Base-by-base conservation (phyloP, 83 land plant species). In the Picea abies region DNA sequence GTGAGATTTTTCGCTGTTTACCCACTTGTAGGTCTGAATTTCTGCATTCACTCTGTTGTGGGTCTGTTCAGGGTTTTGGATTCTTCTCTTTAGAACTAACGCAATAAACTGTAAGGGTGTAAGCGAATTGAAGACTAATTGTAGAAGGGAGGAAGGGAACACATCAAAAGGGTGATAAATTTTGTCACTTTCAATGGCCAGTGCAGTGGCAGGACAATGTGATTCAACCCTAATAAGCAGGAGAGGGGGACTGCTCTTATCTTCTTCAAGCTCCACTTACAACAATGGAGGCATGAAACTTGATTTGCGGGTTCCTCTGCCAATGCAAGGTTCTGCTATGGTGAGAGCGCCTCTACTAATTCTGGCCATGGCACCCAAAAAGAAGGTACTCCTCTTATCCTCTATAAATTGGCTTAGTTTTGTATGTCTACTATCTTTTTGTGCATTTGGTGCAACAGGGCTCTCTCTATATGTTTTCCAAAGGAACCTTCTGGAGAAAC, bases 291-390 rank as follows among this genome's bases (percentile, higher is more conserved):
- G 58, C 58, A 37, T 19, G 44, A 70, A 70, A 70, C 47, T 70
- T 52, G 58, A 52, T 10, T 10, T 52, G 20, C 56, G 35, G 79
- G 56, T 49, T 56, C 35, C 61, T 76, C 23, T 76, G 19, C 17
- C 61, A 52, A 29, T 56, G 79, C 79, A 76, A 76, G 61, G 56
- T 3, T 25, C 17, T 52, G 52, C 79, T 10, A 23, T 49, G 60
- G 52, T 70, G 17, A 63, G 84, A 63, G 12, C 19, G 19, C 49
- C 80, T 14, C 44, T 60, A 20, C 60, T 52, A 52, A 66, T 78
- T 35, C 2, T 83, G 41, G 81, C 84, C 84, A 78, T 83, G 84
- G 81, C 84, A 25, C 73, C 84, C 37, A 83, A 67, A 80, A 83
- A 78, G 76, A 82, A 82, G 83, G 83, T 82, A 15, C 17, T 23